phyloP scores from a whole-genome alignment of 805 yeast genomes.

The Spathaspora sp. region DNA sequence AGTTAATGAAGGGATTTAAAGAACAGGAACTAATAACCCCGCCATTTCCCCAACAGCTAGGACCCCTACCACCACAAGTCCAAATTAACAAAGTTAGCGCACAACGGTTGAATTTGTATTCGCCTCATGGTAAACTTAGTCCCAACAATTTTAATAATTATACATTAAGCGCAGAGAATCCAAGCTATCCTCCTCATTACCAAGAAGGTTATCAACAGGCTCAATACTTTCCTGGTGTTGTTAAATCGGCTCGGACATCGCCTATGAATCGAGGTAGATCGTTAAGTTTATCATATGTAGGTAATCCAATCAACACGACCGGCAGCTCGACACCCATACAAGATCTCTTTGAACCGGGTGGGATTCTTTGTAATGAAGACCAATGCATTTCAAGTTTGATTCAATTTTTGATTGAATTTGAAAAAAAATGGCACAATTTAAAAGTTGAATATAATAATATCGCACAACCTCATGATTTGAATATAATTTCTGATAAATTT shows the following conservation, averaged over 20 bases:
- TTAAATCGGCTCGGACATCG: neutral
- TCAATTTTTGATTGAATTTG: slow-evolving; percentile 7
- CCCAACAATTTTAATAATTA: neutral
- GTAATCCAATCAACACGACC: neutral
- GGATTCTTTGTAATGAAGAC: neutral
- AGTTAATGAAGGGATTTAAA: neutral
- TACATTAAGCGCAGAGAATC: neutral
- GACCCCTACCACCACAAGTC: neutral
- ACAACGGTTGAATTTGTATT: neutral
- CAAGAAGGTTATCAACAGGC: neutral
- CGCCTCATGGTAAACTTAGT: neutral
- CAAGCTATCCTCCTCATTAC: neutral
- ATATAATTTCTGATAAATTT: neutral
- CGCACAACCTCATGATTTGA: neutral
- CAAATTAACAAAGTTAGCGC: neutral
- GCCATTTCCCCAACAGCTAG: neutral
- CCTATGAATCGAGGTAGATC: slow-evolving; percentile 3
- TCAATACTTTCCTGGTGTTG: neutral
- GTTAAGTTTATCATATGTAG: slow-evolving; percentile 1
- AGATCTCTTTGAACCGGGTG: neutral
- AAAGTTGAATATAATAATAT: neutral
- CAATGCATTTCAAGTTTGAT: slow-evolving; percentile 5
- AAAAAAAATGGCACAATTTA: slow-evolving; percentile 2
- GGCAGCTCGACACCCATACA: neutral
- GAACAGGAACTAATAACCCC: neutral